Conservation (phyloP, 208 protist genomes). For the Leishmania arabica region DNA sequence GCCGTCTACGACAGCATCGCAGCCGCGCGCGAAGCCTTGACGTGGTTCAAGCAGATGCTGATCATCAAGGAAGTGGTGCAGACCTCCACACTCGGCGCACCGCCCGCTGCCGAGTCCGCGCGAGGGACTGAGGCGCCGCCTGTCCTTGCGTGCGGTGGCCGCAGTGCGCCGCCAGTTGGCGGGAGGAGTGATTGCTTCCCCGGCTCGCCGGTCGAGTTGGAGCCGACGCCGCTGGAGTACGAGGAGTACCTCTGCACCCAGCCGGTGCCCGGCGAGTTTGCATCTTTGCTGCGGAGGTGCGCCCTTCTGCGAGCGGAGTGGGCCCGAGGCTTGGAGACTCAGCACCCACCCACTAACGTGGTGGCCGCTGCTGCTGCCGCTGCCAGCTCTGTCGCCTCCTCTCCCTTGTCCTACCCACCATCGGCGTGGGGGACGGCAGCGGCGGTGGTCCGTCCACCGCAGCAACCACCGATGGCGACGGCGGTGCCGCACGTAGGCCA, state of each 20-base stretch:
- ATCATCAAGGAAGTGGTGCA: conserved; percentile 30
- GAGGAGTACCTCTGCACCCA: conserved; percentile 27
- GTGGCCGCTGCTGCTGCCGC: neutral
- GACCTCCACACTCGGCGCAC: conserved; percentile 4
- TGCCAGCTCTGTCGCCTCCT: neutral
- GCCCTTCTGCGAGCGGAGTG: conserved; percentile 43
- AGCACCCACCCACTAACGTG: conserved; percentile 6
- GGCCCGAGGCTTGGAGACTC: conserved; percentile 25
- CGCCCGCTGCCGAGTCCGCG: neutral
- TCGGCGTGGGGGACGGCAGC: neutral
- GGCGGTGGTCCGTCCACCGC: neutral
- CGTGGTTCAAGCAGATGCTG: conserved; percentile 48
- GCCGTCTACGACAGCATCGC: conserved; percentile 50
- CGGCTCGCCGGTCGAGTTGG: neutral
- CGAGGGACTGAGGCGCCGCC: neutral
- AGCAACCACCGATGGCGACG: neutral
- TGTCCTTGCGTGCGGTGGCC: neutral
- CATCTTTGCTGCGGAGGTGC: conserved; percentile 35
- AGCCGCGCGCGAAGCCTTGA: conserved; percentile 35
- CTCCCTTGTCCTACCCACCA: neutral
- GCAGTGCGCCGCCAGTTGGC: neutral
- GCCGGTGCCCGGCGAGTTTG: conserved; percentile 19
- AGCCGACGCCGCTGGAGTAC: conserved; percentile 32
- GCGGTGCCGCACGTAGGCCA: neutral
- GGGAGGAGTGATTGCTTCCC: neutral